Conservation (phyloP, 1,284 basidiomycete genomes). For the Apiotrichum laibachii region DNA sequence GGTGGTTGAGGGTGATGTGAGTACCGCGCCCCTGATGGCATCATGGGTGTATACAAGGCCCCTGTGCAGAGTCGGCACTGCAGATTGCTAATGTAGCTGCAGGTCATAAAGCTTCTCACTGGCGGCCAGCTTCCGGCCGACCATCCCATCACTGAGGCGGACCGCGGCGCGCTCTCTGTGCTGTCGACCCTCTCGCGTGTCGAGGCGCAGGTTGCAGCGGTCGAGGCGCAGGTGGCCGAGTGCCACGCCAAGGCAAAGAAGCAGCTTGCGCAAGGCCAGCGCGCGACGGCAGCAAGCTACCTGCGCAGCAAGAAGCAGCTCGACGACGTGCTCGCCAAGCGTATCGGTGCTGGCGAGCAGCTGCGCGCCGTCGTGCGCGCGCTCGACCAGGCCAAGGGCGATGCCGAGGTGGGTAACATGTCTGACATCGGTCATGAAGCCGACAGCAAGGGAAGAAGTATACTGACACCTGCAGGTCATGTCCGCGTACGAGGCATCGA, state of each 20-base stretch:
- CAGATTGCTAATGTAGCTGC: not conserved
- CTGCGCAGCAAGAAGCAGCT: conserved; percentile 75
- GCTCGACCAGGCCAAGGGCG: conserved; percentile 82
- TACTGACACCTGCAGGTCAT: conserved; percentile 62
- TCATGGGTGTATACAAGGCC: not conserved
- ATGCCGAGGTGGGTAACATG: conserved; percentile 70
- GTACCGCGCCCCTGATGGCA: conserved; percentile 25
- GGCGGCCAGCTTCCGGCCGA: conserved; percentile 37
- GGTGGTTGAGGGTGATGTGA: conserved; percentile 64
- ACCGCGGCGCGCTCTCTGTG: conserved; percentile 44
- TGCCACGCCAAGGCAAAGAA: conserved; percentile 66
- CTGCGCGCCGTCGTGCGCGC: conserved; percentile 71
- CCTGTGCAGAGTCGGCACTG: not conserved
- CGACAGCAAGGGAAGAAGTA: not conserved
- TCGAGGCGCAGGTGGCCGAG: conserved; percentile 65
- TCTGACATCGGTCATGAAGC: conserved; percentile 1
- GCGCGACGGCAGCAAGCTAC: conserved; percentile 68
- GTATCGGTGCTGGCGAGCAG: conserved; percentile 68
- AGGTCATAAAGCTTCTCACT: conserved; percentile 74
- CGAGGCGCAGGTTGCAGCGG: conserved; percentile 46
- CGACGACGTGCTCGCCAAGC: conserved; percentile 71
- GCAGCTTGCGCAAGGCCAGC: conserved; percentile 67
- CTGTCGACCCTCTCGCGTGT: conserved; percentile 36
- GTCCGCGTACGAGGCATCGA: conserved; percentile 77
- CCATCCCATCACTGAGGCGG: conserved; percentile 49